Conservation (phyloP, 2,329 filamentous ascomycete species). For the Fusarium graminum region DNA sequence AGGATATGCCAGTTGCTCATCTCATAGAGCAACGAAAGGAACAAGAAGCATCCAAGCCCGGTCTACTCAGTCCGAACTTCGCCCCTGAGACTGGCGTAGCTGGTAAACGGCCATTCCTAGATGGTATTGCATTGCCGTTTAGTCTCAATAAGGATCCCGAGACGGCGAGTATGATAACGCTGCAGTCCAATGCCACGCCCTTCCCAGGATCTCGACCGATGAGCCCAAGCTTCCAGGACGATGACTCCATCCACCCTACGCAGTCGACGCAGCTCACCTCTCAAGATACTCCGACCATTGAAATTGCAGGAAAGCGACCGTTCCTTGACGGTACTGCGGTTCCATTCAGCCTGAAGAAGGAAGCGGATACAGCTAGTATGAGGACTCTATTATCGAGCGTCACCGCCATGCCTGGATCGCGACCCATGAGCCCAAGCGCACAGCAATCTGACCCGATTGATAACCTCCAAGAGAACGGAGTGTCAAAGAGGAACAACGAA, state of each 20-base stretch:
- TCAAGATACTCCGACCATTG: conserved; percentile 58
- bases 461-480: not conserved
- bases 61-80: conserved; percentile 60
- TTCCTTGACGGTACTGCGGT: conserved; percentile 77
- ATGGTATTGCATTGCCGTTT: conserved; percentile 80
- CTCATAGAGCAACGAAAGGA: conserved; percentile 60
- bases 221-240: conserved; percentile 45
- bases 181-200: conserved; percentile 60
- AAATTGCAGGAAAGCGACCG: conserved; percentile 71
- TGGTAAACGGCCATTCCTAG: conserved; percentile 74
- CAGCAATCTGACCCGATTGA: conserved; percentile 10
- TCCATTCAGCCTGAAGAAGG: conserved; percentile 76
- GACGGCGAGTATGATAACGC: conserved; percentile 78
- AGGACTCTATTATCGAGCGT: conserved; percentile 68
- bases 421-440: conserved; percentile 51
- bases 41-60: conserved; percentile 56
- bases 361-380: conserved; percentile 78
- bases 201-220: conserved; percentile 52
- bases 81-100: conserved; percentile 63
- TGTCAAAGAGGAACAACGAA: conserved; percentile 11
- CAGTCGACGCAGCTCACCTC: conserved; percentile 35
- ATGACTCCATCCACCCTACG: conserved; percentile 31
- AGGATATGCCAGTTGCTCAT: conserved; percentile 59
- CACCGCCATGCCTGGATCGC: conserved; percentile 50
- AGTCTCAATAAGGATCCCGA: conserved; percentile 73